Evolutionary conservation across 2,329 filamentous ascomycete species (phyloP), one percentile per base, ranked within the genome.

Genomic region (Lasiodiplodia sp.): DNA sequence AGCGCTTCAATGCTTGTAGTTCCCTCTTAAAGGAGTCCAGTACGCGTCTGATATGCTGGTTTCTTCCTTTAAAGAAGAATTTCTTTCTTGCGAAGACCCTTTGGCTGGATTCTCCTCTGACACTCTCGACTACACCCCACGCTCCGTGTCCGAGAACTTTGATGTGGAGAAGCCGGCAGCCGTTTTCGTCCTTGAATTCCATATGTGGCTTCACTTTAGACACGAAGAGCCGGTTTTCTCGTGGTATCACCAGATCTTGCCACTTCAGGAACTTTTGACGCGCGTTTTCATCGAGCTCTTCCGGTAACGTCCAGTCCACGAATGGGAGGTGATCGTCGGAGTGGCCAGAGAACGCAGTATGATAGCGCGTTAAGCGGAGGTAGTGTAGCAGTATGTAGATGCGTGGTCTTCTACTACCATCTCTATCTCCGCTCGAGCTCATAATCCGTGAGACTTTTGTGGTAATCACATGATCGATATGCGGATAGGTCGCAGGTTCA

Each of bases 1-100:
- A 18, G 3, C 44, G 57, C 31, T 74, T 73, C 37, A 75, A 60
- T 7, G 25, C 69, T 0, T 40, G 28, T 1, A 75, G 25, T 53
- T 75, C 74, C 6, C 21, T 37, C 10, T 37, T 11, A 31, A 37
- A 37, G 14, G 53, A 18, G 1, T 1, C n/a, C 47, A 4, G 4
- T 21, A 2, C 4, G n/a, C 8, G 12, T 7, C 5, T 31, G 3
- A 34, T 2, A 2, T 21, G 3, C 4, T 3, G 3, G 3, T 5
- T 25, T n/a, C 21, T 18, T 10, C 23, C 16, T 6, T 16, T n/a
- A 3, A 16, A 2, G 10, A 8, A 11, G 12, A 37, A 34, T 8
- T 8, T 25, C 5, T 56, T 56, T 28, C 31, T 14, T 4, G 53
- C 53, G 12, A 18, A 56, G 3, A 7, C 1, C 8, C 8, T 37